Conservation (phyloP, 768 basidiomycete species). For the Tulasnella sp. region DNA sequence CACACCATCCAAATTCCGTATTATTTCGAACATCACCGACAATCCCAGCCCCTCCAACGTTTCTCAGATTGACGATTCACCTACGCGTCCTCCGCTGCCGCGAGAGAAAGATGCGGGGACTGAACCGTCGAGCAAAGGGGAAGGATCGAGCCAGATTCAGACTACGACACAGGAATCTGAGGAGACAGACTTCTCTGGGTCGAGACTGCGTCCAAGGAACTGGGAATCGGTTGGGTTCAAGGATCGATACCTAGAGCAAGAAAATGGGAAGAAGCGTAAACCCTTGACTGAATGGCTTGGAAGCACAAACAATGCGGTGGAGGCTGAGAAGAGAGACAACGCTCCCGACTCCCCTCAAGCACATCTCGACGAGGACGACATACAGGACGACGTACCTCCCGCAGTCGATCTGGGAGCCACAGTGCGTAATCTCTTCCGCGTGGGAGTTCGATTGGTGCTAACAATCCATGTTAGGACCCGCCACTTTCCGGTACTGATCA, state of each 20-base stretch:
- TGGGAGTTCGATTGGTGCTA: no score
- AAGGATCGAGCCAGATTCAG: neutral
- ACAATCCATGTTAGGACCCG: no score
- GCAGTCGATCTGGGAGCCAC: no score
- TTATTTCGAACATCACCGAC: neutral
- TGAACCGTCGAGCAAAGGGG: neutral
- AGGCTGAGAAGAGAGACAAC: no score
- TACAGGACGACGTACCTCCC: no score
- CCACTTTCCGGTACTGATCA: no score
- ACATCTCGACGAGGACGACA: no score
- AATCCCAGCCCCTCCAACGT: no score
- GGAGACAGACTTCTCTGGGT: slow-evolving; percentile 5
- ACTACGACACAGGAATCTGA: neutral
- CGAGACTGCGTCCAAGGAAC: neutral
- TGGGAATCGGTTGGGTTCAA: neutral
- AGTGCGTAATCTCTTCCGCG: no score
- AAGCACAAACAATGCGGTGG: neutral
- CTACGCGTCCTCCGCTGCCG: neutral
- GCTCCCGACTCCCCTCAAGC: no score
- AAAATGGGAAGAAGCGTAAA: neutral
- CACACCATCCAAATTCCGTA: neutral
- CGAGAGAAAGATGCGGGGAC: no score
- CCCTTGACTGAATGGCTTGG: neutral
- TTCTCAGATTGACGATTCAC: neutral
- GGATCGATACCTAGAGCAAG: slow-evolving; percentile 7